Conservation (phyloP, 2,329 filamentous ascomycete species). For the Trichoderma harzianum region DNA sequence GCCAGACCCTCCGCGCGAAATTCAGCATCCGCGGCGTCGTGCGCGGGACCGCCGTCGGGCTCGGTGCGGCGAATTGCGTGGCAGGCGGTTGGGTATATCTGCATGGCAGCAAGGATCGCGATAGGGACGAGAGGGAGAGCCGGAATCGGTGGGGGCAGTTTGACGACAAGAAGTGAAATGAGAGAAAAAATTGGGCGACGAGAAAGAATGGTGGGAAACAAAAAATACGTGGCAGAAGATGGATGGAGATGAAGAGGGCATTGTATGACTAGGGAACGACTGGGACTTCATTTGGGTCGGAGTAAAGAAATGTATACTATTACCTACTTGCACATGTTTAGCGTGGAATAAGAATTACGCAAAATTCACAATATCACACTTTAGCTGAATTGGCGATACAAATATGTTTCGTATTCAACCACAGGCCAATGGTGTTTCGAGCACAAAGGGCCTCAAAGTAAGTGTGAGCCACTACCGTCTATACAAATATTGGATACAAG, state of each 20-base stretch:
- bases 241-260: background rate
- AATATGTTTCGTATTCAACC: background rate
- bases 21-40: slow-evolving; percentile 49
- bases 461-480: background rate
- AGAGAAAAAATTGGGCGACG: background rate
- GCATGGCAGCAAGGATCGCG: slow-evolving; percentile 47
- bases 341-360: background rate
- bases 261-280: background rate
- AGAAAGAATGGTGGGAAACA: background rate
- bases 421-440: background rate
- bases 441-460: background rate
- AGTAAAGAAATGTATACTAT: background rate
- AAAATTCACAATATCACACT: background rate
- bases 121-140: slow-evolving; percentile 46
- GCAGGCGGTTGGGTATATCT: slow-evolving; percentile 53
- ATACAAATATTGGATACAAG: background rate
- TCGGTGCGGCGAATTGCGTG: slow-evolving; percentile 47
- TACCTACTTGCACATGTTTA: background rate
- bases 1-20: slow-evolving; percentile 39
- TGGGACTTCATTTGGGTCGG: background rate
- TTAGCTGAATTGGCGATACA: background rate
- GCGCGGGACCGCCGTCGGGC: slow-evolving; percentile 47
- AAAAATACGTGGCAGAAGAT: background rate
- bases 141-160: slow-evolving; percentile 49
- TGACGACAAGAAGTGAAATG: slow-evolving; percentile 16